phyloP scores from a whole-genome alignment of 345 rosid genomes.

The Reutealis trisperma region DNA sequence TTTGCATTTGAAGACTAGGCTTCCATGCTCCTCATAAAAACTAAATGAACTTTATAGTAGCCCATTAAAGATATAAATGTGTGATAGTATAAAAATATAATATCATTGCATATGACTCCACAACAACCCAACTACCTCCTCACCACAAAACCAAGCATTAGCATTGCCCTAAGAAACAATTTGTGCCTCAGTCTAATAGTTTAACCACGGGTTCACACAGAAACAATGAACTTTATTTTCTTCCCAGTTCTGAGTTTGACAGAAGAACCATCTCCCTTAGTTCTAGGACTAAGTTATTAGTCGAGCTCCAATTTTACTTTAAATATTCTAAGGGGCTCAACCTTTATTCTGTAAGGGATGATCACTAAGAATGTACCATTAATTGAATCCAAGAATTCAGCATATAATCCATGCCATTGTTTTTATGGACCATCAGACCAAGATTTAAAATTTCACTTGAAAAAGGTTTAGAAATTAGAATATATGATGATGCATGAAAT shows the following conservation, averaged over 20 bases:
- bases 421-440: slow-evolving; percentile 8
- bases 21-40: not conserved
- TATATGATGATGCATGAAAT: too few relatives aligned
- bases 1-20: not conserved
- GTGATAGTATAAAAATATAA: not conserved
- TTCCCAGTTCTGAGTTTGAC: not conserved
- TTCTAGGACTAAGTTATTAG: not conserved
- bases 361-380: not conserved
- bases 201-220: not conserved
- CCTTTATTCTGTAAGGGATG: not conserved
- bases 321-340: not conserved
- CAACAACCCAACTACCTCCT: not conserved
- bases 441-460: not conserved
- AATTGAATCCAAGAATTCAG: slow-evolving; percentile 4
- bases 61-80: not conserved
- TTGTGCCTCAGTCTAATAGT: not conserved
- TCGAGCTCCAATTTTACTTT: not conserved
- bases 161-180: not conserved
- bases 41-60: not conserved
- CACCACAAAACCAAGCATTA: not conserved
- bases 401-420: not conserved
- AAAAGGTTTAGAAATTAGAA: not conserved
- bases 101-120: not conserved
- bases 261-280: not conserved
- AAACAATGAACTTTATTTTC: not conserved